Percentiles rank a stretch among this genome's conserved stretches.
phyloP scores from a whole-genome alignment of 306 rosid genomes.

The Fagus crenata region DNA sequence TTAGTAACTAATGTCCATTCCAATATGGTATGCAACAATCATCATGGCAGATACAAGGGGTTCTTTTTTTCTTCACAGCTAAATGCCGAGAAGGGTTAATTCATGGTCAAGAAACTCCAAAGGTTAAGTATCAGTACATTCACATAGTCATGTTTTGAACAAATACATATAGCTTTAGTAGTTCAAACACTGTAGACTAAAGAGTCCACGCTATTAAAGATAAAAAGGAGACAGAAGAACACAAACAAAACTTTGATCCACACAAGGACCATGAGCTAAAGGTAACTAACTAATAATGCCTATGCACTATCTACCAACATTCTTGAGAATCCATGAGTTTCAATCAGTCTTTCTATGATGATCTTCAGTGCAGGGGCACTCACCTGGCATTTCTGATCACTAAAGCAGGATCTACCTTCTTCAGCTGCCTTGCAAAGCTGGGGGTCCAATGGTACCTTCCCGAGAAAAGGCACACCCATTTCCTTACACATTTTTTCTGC shows the following conservation, averaged over 20 bases:
- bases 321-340: constrained; percentile 45
- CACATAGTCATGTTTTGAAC: neutral
- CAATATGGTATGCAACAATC: too few species aligned
- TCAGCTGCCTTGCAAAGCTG: constrained; percentile 92
- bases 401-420: constrained; percentile 85
- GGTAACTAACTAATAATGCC: neutral
- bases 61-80: too few species aligned
- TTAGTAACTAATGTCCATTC: too few species aligned
- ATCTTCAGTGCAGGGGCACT: constrained; percentile 79
- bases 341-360: constrained; percentile 62
- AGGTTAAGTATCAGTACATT: neutral
- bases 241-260: constrained; percentile 19
- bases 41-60: too few species aligned
- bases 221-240: neutral
- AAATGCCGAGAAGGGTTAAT: too few species aligned
- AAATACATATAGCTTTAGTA: neutral
- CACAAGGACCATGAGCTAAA: constrained; percentile 1
- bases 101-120: neutral
- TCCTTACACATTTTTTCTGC: constrained; percentile 75
- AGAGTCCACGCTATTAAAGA: neutral
- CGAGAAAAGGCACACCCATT: constrained; percentile 81
- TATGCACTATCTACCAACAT: constrained; percentile 42
- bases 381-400: constrained; percentile 49
- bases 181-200: neutral
- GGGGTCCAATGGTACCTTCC: constrained; percentile 90